These are phyloP conservation scores for Fusarium sp. DNA, from an alignment of 2,329 filamentous ascomycete species.

Conservation along the genomic window DNA sequence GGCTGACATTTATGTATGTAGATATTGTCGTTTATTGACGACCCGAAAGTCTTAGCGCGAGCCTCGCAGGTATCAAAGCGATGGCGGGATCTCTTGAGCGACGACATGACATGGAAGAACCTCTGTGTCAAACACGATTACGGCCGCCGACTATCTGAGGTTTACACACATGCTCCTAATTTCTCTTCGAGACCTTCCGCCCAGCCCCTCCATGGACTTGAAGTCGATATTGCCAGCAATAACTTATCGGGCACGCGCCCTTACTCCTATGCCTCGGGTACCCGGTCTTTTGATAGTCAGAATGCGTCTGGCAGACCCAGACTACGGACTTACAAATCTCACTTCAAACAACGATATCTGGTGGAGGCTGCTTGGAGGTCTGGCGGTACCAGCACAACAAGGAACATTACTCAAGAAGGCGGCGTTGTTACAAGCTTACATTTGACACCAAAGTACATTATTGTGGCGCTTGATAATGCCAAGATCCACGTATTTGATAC, in stretches of 20 bases:
- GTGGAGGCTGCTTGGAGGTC: slow-evolving; percentile 97
- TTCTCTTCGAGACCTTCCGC: slow-evolving; percentile 50
- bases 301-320: slow-evolving; percentile 60
- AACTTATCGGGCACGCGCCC: slow-evolving; percentile 61
- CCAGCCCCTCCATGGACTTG: slow-evolving; percentile 50
- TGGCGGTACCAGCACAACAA: slow-evolving; percentile 84
- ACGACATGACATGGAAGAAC: slow-evolving; percentile 98
- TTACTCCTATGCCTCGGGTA: slow-evolving; percentile 52
- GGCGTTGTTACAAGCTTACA: slow-evolving; percentile 97
- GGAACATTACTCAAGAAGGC: slow-evolving; percentile 94
- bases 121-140: slow-evolving; percentile 97
- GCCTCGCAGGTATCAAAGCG: slow-evolving; percentile 95
- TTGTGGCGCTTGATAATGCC: slow-evolving; percentile 96
- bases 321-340: slow-evolving; percentile 88
- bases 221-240: slow-evolving; percentile 53
- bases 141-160: slow-evolving; percentile 68
- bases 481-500: slow-evolving; percentile 99
- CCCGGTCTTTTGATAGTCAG: slow-evolving; percentile 69
- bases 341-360: slow-evolving; percentile 97
- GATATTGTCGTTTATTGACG: slow-evolving; percentile 97
- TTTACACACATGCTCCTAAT: slow-evolving; percentile 53
- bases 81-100: slow-evolving; percentile 92
- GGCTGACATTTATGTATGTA: slow-evolving; percentile 53
- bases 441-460: slow-evolving; percentile 94
- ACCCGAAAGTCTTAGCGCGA: slow-evolving; percentile 91